phyloP scores from a whole-genome alignment of 345 rosid species.

The Cardamine occulta region DNA sequence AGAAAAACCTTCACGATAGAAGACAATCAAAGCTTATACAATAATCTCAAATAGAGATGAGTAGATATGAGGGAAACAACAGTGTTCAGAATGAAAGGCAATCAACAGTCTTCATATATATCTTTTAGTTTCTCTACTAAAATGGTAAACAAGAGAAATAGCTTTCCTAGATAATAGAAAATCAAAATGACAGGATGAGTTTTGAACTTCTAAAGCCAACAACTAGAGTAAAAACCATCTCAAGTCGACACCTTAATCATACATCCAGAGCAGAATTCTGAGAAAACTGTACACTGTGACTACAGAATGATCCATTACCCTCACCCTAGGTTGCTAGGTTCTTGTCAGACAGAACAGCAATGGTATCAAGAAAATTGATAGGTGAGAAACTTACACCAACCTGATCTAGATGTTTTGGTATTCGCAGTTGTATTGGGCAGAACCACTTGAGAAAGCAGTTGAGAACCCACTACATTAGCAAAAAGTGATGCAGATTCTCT shows the following conservation, averaged over 20 bases:
- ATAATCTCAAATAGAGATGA: neutral
- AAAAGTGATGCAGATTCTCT: conserved; percentile 93
- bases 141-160: neutral
- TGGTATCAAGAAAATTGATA: neutral
- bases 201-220: neutral
- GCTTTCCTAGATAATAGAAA: neutral
- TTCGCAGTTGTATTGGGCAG: conserved; percentile 44
- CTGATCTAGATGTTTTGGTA: conserved; percentile 34
- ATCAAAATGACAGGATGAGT: neutral
- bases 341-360: conserved; percentile 17
- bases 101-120: neutral
- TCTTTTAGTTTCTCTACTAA: neutral
- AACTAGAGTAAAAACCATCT: conserved; percentile 3
- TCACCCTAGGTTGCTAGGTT: conserved; percentile 24
- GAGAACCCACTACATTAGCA: conserved; percentile 91
- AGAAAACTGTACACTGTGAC: neutral
- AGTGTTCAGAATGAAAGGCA: neutral
- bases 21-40: neutral
- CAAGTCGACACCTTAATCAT: conserved; percentile 21
- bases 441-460: conserved; percentile 74
- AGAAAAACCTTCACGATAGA: neutral
- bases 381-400: conserved; percentile 40
- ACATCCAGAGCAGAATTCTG: neutral
- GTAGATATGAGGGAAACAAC: conserved; percentile 3
- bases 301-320: conserved; percentile 18